Evolutionary conservation across 371 early-diverging fungal species (phyloP).

Genomic region (Mortierella sp.): DNA sequence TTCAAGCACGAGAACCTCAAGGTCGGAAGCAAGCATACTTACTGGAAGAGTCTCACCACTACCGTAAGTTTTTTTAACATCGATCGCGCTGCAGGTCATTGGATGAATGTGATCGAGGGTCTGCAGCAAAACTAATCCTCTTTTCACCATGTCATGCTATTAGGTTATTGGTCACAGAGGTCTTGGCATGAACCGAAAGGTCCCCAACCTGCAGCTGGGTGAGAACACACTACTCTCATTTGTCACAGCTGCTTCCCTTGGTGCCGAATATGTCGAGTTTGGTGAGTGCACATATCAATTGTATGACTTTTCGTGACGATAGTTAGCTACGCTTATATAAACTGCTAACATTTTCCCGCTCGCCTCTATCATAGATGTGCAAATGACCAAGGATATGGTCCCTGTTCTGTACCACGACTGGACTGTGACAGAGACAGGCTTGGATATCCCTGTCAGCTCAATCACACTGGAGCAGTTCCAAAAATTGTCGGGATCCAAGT

Average conservation of each 20-base stretch:
- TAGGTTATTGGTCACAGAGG: constrained; percentile 97
- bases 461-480: constrained; percentile 84
- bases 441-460: constrained; percentile 81
- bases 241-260: constrained; percentile 87
- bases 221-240: constrained; percentile 97
- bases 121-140: neutral
- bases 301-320: neutral
- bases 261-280: constrained; percentile 96
- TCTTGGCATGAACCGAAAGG: constrained; percentile 87
- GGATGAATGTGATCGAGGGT: neutral
- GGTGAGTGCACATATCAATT: constrained; percentile 62
- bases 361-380: constrained; percentile 79
- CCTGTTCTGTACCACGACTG: constrained; percentile 98
- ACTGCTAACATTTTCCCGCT: neutral
- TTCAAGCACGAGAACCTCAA: constrained; percentile 73
- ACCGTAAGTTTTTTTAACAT: constrained; percentile 55
- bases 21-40: constrained; percentile 71
- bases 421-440: constrained; percentile 89
- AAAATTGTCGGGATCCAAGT: constrained; percentile 56
- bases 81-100: neutral
- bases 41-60: constrained; percentile 75
- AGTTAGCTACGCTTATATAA: neutral
- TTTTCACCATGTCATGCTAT: neutral
- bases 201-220: constrained; percentile 79
- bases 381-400: constrained; percentile 92